Conservation (phyloP, 129 eudicot species). For the Tagetes erecta region DNA sequence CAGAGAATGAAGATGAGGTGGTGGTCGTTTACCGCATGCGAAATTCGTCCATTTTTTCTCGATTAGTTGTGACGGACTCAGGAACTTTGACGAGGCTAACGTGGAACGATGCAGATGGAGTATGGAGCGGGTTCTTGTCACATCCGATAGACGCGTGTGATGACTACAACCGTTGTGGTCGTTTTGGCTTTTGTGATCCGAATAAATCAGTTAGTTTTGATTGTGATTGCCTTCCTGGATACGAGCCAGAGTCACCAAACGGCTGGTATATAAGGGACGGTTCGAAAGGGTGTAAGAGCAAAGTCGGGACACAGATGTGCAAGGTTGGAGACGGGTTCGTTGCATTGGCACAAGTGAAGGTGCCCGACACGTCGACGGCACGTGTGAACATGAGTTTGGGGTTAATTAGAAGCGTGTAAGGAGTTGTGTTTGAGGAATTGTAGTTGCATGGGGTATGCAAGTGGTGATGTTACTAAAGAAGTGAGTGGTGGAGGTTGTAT, state of each 20-base stretch:
- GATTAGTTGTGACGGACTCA: conserved; percentile 34
- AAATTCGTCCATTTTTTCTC: conserved; percentile 39
- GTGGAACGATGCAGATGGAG: conserved; percentile 28
- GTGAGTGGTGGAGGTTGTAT: conserved; percentile 10
- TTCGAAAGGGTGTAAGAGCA: conserved; percentile 42
- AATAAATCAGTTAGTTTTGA: conserved; percentile 27
- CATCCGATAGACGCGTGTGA: conserved; percentile 48
- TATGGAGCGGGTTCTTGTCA: conserved; percentile 41
- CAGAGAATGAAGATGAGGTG: conserved; percentile 35
- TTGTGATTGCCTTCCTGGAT: conserved; percentile 47
- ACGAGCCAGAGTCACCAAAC: conserved; percentile 33
- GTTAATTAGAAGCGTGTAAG: conserved; percentile 42
- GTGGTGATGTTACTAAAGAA: conserved; percentile 20
- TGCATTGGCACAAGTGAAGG: conserved; percentile 36
- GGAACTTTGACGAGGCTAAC: conserved; percentile 35
- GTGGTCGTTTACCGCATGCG: conserved; percentile 15
- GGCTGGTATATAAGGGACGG: conserved; percentile 58
- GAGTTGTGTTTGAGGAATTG: conserved; percentile 50
- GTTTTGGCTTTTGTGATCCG: conserved; percentile 41
- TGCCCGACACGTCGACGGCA: conserved; percentile 46
- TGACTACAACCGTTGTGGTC: conserved; percentile 40
- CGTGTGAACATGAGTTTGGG: conserved; percentile 42
- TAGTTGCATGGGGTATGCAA: conserved; percentile 51
- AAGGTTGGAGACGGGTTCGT: conserved; percentile 44
- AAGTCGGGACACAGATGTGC: conserved; percentile 23